Evolutionary conservation across 1,284 basidiomycete genomes (phyloP), one percentile per base, ranked within the genome.

Genomic region (Microbotryum intermedium): DNA sequence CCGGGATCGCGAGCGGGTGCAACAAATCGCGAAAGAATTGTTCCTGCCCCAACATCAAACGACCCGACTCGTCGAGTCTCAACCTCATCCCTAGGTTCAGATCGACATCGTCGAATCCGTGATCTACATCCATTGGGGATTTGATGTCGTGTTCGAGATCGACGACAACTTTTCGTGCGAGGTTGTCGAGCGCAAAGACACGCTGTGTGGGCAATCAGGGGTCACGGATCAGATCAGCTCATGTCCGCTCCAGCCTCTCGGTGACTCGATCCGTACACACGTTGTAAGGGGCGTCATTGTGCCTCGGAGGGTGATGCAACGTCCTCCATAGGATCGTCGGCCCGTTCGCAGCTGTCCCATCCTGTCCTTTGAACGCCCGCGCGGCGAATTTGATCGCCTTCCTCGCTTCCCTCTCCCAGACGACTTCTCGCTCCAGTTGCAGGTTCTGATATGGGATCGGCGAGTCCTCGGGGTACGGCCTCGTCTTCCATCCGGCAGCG

Each of bases 381-480:
- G 66, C 66, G 3, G 58, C 48, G 13, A 56, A 42, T 46, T 61
- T 55, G 53, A 68, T 63, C 45, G 66, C 66, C 11, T 51, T 49
- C 13, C 66, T 51, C 29, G 66, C 66, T 26, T 68, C 64, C 11
- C 53, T 48, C 44, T 68, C 66, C 66, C 66, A 68, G 3, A 18
- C 23, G 39, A 51, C 6, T 34, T 65, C 61, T 23, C 66, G 64
- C 10, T 23, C 56, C 21, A 25, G 50, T 3, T 55, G 54, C 42
- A 68, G 59, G 20, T 57, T 50, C 34, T 59, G 61, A 55, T 68
- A 68, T 3, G 66, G 66, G 48, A 65, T 63, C 5, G 56, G 55
- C 7, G 61, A 63, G 48, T 68, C 66, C 44, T 68, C 66, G 2
- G 64, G 66, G 30, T 68, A 68, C 2, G 66, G 66, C 26, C 66